Conservation (phyloP, 2,329 filamentous ascomycete species). For the Trichophyton verrucosum region DNA sequence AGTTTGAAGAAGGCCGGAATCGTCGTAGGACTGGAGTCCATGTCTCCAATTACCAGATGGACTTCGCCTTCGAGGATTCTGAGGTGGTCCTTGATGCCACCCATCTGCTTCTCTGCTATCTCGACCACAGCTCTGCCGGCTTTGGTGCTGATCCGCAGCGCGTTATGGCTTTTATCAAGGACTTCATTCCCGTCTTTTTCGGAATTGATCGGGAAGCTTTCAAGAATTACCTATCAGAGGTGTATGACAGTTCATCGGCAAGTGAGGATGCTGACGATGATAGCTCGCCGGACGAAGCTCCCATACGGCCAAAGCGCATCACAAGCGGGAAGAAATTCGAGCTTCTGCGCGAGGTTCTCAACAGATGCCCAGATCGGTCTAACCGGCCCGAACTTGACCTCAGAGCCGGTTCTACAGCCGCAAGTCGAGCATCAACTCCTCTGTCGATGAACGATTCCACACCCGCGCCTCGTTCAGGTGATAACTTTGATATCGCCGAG, state of each 20-base stretch:
- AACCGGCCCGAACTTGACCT: slow-evolving; percentile 64
- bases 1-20: slow-evolving; percentile 79
- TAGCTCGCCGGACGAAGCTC: slow-evolving; percentile 57
- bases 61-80: slow-evolving; percentile 60
- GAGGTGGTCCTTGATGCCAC: slow-evolving; percentile 48
- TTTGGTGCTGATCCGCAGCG: slow-evolving; percentile 55
- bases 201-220: slow-evolving; percentile 60
- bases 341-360: slow-evolving; percentile 74
- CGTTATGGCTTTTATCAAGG: slow-evolving; percentile 62
- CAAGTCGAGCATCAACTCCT: slow-evolving; percentile 23
- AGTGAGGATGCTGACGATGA: slow-evolving; percentile 70
- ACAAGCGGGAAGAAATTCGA: slow-evolving; percentile 57
- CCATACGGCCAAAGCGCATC: slow-evolving; percentile 53
- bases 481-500: slow-evolving; percentile 32
- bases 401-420: slow-evolving; percentile 65
- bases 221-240: slow-evolving; percentile 52
- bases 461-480: slow-evolving; percentile 29
- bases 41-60: slow-evolving; percentile 58
- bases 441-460: slow-evolving; percentile 15
- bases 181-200: slow-evolving; percentile 65
- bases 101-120: slow-evolving; percentile 36
- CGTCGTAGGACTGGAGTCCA: slow-evolving; percentile 50
- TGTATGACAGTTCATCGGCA: slow-evolving; percentile 58
- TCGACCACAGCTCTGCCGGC: slow-evolving; percentile 38
- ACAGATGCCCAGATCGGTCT: slow-evolving; percentile 59